Percentiles rank a stretch among this genome's conserved stretches.
Evolutionary conservation across 2,329 filamentous ascomycete species (phyloP).

Genomic region (Saccharata proteae): DNA sequence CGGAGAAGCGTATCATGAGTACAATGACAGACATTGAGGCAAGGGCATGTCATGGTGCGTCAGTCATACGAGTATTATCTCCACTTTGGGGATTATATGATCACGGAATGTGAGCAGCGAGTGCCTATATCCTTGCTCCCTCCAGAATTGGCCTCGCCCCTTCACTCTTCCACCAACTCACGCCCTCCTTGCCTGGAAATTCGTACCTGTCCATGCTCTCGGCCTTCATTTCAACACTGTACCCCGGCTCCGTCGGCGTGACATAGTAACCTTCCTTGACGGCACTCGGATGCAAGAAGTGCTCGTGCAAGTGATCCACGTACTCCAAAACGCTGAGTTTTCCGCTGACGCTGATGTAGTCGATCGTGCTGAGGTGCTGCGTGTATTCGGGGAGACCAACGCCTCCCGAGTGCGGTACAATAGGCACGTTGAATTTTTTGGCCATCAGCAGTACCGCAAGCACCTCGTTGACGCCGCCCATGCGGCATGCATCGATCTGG

Average conservation of each 20-base stretch:
- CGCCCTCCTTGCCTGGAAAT: slow-evolving; percentile 64
- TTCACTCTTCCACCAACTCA: slow-evolving; percentile 76
- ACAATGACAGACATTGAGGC: too few species aligned
- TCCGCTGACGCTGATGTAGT: slow-evolving; percentile 77
- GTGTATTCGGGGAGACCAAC: slow-evolving; percentile 91
- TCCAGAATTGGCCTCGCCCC: slow-evolving; percentile 67
- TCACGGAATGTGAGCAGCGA: too few species aligned
- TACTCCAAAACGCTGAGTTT: slow-evolving; percentile 78
- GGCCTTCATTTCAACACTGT: slow-evolving; percentile 87
- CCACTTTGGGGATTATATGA: too few species aligned
- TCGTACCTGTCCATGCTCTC: slow-evolving; percentile 71
- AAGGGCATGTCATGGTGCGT: too few species aligned
- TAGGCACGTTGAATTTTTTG: slow-evolving; percentile 63
- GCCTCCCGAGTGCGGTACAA: slow-evolving; percentile 81
- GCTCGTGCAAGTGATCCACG: slow-evolving; percentile 87
- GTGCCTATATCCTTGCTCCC: slow-evolving; percentile 31
- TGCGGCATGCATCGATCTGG: slow-evolving; percentile 80
- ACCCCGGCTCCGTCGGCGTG: slow-evolving; percentile 71
- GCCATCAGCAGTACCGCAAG: slow-evolving; percentile 82
- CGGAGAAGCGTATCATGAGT: too few species aligned
- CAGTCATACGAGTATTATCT: too few species aligned
- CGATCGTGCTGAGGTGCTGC: slow-evolving; percentile 82
- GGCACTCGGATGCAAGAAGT: slow-evolving; percentile 70
- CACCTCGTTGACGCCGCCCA: slow-evolving; percentile 86
- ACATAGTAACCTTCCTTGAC: slow-evolving; percentile 81